Evolutionary conservation across 2,329 filamentous ascomycete genomes (phyloP).

Genomic region (Verticillium tricorpus): DNA sequence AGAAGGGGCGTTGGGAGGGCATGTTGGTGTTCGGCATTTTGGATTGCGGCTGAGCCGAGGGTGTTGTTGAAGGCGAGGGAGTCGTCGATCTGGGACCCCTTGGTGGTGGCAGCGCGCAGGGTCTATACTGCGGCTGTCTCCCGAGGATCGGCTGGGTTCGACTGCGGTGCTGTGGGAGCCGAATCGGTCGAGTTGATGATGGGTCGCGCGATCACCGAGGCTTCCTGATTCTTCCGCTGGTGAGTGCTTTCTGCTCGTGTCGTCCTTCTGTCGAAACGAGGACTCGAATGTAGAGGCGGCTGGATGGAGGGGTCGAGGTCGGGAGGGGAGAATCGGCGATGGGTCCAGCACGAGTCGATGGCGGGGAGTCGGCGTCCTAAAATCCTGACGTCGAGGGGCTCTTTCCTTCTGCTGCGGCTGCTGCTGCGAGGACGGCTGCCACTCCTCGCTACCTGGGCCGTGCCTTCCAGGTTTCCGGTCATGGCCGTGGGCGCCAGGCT

Average conservation of each 20-base stretch:
- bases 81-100: neutral
- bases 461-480: neutral
- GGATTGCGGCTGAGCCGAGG: neutral
- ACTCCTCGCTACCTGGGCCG: no score
- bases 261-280: neutral
- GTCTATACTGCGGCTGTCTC: neutral
- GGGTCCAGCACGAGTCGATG: neutral
- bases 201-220: neutral
- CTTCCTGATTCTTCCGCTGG: neutral
- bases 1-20: slow-evolving; percentile 51
- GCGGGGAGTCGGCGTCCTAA: neutral
- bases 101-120: neutral
- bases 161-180: neutral
- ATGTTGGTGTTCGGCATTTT: slow-evolving; percentile 22
- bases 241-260: neutral
- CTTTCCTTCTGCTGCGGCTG: neutral
- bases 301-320: neutral
- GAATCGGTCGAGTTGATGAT: neutral
- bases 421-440: no score
- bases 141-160: neutral
- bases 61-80: neutral
- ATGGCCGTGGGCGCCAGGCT: neutral
- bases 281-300: no score
- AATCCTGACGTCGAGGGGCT: slow-evolving; percentile 4
- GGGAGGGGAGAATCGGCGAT: neutral